These are phyloP conservation scores for Trichomonas tenax DNA, from an alignment of 208 protist genomes.

Conservation along the genomic window DNA sequence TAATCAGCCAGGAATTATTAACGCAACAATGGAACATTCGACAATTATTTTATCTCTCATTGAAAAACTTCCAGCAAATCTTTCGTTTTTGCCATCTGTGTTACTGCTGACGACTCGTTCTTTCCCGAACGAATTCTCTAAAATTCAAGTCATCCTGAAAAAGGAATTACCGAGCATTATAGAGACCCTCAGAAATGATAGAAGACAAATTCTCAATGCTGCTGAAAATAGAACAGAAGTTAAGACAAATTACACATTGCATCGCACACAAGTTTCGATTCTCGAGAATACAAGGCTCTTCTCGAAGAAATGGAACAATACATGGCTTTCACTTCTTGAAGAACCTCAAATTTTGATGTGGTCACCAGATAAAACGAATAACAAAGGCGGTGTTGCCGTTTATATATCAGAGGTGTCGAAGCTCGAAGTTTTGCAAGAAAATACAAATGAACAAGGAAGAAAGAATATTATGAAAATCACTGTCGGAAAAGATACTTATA, in stretches of 20 bases:
- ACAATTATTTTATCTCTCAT: neutral
- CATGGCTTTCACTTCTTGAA: neutral
- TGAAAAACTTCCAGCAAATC: neutral
- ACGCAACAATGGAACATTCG: neutral
- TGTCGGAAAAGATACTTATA: neutral
- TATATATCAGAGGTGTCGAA: neutral
- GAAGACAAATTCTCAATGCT: neutral
- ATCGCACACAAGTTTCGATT: neutral
- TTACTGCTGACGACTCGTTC: neutral
- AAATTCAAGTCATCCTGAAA: neutral
- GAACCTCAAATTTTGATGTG: neutral
- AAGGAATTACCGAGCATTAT: neutral
- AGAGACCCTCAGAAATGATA: neutral
- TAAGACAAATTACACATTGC: neutral
- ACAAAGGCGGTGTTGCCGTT: neutral
- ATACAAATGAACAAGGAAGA: neutral
- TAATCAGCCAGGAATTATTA: neutral
- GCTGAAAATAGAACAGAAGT: neutral
- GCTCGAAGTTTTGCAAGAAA: neutral
- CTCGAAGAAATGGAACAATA: neutral
- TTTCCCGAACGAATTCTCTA: neutral
- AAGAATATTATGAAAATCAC: neutral
- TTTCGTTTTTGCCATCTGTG: neutral
- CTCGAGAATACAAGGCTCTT: neutral
- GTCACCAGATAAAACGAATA: neutral